These are phyloP conservation scores for Suillus weaverae DNA, from an alignment of 768 basidiomycete species.

Conservation along the genomic window DNA sequence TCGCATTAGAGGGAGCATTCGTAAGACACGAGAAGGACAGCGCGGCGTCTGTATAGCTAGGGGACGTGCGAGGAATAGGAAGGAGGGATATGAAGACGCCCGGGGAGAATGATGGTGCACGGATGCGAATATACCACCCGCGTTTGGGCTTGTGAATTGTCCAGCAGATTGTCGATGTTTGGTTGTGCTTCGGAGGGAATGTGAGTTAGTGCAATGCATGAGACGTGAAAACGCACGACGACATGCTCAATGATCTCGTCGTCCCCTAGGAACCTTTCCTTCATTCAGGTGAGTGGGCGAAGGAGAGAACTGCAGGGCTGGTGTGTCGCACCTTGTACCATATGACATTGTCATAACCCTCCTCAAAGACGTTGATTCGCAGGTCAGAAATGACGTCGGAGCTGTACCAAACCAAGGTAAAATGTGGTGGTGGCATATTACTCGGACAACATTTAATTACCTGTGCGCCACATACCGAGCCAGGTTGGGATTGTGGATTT, in stretches of 20 bases:
- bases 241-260: slow-evolving; percentile 76
- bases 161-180: slow-evolving; percentile 68
- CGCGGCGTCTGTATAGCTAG: slow-evolving; percentile 51
- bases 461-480: slow-evolving; percentile 33
- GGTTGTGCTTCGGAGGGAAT: slow-evolving; percentile 52
- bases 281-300: slow-evolving; percentile 20
- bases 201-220: not conserved
- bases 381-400: slow-evolving; percentile 74
- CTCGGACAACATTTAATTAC: slow-evolving; percentile 13
- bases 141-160: slow-evolving; percentile 75
- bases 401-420: slow-evolving; percentile 35
- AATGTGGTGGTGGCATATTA: not conserved
- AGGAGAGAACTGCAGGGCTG: not conserved
- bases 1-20: slow-evolving; percentile 30
- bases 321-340: slow-evolving; percentile 68
- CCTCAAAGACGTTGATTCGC: slow-evolving; percentile 62
- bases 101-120: slow-evolving; percentile 69
- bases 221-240: slow-evolving; percentile 48
- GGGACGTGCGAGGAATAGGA: slow-evolving; percentile 48
- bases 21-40: slow-evolving; percentile 55
- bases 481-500: slow-evolving; percentile 29
- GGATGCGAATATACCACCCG: slow-evolving; percentile 83
- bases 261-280: slow-evolving; percentile 76
- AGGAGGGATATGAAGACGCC: slow-evolving; percentile 54
- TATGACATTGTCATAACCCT: slow-evolving; percentile 54